Evolutionary conservation across 805 yeast genomes (phyloP).

Genomic region (Yamadazyma philogaea): DNA sequence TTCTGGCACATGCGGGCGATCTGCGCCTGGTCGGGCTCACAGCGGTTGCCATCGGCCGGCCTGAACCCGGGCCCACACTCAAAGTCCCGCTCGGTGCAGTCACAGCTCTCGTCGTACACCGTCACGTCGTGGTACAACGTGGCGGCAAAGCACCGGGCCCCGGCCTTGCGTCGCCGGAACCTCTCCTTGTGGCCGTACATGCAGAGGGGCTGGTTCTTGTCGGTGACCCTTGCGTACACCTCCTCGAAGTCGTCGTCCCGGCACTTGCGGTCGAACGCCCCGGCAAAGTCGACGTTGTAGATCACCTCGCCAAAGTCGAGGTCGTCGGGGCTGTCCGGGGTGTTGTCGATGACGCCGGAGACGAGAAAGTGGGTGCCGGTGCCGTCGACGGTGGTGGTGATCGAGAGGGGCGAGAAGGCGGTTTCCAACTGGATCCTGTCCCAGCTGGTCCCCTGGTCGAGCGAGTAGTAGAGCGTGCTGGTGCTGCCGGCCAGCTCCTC

Average conservation of each 20-base stretch:
- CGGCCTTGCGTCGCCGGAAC: constrained; percentile 60
- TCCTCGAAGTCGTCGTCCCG: constrained; percentile 58
- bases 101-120: constrained; percentile 53
- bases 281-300: constrained; percentile 53
- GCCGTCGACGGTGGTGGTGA: constrained; percentile 67
- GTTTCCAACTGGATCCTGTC: constrained; percentile 43
- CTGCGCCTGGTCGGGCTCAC: constrained; percentile 39
- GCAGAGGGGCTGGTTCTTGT: constrained; percentile 44
- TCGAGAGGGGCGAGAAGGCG: constrained; percentile 36
- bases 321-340: constrained; percentile 11
- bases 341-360: constrained; percentile 35
- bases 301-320: constrained; percentile 17
- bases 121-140: constrained; percentile 45
- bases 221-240: constrained; percentile 50
- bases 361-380: constrained; percentile 58
- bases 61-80: constrained; percentile 62
- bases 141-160: constrained; percentile 60
- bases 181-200: constrained; percentile 66
- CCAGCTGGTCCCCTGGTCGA: constrained; percentile 78
- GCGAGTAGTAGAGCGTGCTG: constrained; percentile 46
- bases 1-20: constrained; percentile 24
- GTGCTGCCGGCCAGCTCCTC: constrained; percentile 23
- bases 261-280: constrained; percentile 49
- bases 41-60: constrained; percentile 33
- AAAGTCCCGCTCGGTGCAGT: constrained; percentile 61